Evolutionary conservation across 768 basidiomycete genomes (phyloP), one percentile per base, ranked within the genome.

Genomic region (Naganishia friedmannii): DNA sequence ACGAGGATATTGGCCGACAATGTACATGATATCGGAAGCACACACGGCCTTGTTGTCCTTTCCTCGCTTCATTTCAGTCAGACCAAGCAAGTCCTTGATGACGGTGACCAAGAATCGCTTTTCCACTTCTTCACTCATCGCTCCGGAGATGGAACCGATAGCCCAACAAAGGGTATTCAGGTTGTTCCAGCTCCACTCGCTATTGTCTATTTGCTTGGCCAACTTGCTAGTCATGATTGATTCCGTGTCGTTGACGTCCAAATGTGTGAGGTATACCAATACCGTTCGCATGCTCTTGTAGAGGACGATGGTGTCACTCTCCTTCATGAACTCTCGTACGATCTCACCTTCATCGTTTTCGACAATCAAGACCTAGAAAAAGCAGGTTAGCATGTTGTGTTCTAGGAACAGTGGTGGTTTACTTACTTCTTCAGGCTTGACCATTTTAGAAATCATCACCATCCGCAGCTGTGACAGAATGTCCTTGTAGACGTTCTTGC

Each of bases 1-100:
- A 42, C 96, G 89, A 54, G 96, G 96, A 79, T 99, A 99, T 83
- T 99, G 96, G 60, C 96, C 96, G 73, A 99, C 96, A 77, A 97
- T 99, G 81, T 99, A 99, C 83, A 83, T 83, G 79, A 83, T 84
- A 73, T 83, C 82, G 28, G 83, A 83, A 3, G 83, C 81, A 74
- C 98, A 95, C 73, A 98, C 93, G 3, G 96, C 96, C 80, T 99
- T 99, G 86, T 99, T 98, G 83, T 98, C 96, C 82, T 99, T 98
- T 46, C 96, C 96, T 63, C 94, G 90, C 83, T 98, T 98, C 82
- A 96, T 93, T 83, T 99, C 96, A 78, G 92, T 93, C 45, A 99
- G 81, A 8, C 95, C 95, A n/a, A 99, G 86, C 13, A 99, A 84
- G 76, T 99, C 96, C 83, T 98, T 98, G 84, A 98, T 99, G 73